phyloP scores from a whole-genome alignment of 2,329 filamentous ascomycete species.

The Phoma herbarum region DNA sequence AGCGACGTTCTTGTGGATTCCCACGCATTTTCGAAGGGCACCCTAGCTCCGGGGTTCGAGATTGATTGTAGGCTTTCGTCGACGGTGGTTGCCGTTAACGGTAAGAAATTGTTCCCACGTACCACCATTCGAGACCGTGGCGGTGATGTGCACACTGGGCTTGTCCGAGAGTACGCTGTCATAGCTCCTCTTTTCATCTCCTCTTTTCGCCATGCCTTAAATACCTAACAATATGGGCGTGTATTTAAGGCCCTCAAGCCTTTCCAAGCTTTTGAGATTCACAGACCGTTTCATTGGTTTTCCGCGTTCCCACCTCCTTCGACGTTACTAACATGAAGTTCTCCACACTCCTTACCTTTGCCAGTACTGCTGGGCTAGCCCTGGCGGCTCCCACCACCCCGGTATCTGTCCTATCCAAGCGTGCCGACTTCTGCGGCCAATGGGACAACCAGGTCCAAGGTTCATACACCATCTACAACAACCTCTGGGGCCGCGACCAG shows the following conservation, averaged over 20 bases:
- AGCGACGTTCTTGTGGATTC: background rate
- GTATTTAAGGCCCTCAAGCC: slow-evolving; percentile 27
- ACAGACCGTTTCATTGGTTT: slow-evolving; percentile 2
- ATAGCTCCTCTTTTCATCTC: slow-evolving; percentile 21
- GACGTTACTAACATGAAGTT: slow-evolving; percentile 39
- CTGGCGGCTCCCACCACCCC: slow-evolving; percentile 43
- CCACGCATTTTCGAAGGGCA: background rate
- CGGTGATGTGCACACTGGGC: slow-evolving; percentile 6
- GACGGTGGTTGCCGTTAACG: slow-evolving; percentile 4
- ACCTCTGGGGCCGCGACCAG: slow-evolving; percentile 56
- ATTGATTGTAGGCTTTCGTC: background rate
- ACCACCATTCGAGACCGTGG: slow-evolving; percentile 12
- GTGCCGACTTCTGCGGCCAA: slow-evolving; percentile 46
- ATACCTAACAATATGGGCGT: background rate
- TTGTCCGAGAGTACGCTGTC: slow-evolving; percentile 17
- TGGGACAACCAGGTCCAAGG: slow-evolving; percentile 42
- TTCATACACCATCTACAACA: slow-evolving; percentile 49
- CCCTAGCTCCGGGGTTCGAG: slow-evolving; percentile 5
- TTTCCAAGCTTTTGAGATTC: slow-evolving; percentile 2
- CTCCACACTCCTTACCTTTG: slow-evolving; percentile 33
- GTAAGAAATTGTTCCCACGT: slow-evolving; percentile 19
- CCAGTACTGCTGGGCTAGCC: slow-evolving; percentile 41
- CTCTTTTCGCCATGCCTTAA: slow-evolving; percentile 3
- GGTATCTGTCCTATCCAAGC: slow-evolving; percentile 39
- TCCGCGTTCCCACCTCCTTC: background rate